Base-by-base conservation (phyloP, 1,284 basidiomycete species). In the Cutaneotrichosporon sp. region DNA sequence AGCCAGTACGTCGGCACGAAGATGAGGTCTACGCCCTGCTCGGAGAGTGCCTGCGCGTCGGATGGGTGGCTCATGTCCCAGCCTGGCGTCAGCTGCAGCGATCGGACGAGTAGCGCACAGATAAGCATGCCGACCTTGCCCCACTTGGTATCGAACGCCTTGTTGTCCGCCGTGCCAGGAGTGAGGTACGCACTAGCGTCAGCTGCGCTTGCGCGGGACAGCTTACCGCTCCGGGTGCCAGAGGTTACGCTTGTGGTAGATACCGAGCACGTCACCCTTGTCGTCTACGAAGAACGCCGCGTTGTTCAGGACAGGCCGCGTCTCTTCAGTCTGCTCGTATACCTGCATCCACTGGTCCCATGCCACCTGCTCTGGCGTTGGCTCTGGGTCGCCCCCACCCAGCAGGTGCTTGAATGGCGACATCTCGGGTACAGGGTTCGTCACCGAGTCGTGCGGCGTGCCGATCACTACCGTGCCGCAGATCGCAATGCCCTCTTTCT, bases 171-270 rank as follows among this genome's bases (percentile, higher is more conserved):
- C 36, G 61, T 53, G 10, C 74, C 73, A 1, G 70, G 46, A 2
- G 61, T 62, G 1, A 76, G 59, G 53, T 74, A 74, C 4, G 72
- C 63, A 14, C 72, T 71, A 36, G 8, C 2, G 47, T 60, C 52
- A 60, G 55, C 26, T 36, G 17, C 30, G n/a, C 22, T 15, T 22
- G 8, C n/a, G 26, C 10, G 26, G 17, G 9, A 14, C 4, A 39
- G 15, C 69, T 46, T 35, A 73, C 71, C 71, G 54, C 60, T 76
- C 75, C 13, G 72, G 69, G 52, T 74, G 72, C 75, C 75, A 76
- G 4, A 76, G 57, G 55, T 75, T 75, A 39, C 58, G 60, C 61
- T 76, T 76, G 8, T 65, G 57, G 54, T 75, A 76, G 30, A 62
- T 46, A 0, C 68, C 68, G 4, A 60, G 22, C 4, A 68, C 37